Conservation (phyloP, 768 basidiomycete genomes). For the Leccinum ochraceum region DNA sequence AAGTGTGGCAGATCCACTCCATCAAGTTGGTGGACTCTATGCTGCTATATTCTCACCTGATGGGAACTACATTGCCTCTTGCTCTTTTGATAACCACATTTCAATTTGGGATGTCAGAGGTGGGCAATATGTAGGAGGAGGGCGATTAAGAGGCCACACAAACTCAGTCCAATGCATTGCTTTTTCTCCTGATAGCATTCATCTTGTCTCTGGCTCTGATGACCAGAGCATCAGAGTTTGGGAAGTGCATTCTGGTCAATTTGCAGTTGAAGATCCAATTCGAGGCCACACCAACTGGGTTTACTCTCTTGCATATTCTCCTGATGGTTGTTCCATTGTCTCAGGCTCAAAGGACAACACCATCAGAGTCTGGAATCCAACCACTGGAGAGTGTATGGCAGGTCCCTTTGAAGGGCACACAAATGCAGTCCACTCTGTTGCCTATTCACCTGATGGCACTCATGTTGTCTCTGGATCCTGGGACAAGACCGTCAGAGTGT, state of each 20-base stretch:
- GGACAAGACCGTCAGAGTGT: conserved; percentile 27
- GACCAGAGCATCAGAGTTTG: conserved; percentile 12
- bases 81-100: conserved; percentile 5
- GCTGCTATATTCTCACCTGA: conserved; percentile 22
- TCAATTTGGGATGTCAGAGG: conserved; percentile 10
- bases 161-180: background rate
- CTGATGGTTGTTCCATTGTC: conserved; percentile 27
- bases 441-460: conserved; percentile 24
- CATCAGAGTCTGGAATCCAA: conserved; percentile 27
- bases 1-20: background rate
- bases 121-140: background rate
- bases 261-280: conserved; percentile 1
- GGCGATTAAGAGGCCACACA: conserved; percentile 8
- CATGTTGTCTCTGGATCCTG: conserved; percentile 27
- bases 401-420: conserved; percentile 23
- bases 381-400: conserved; percentile 15
- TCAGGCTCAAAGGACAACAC: conserved; percentile 25
- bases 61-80: conserved; percentile 21
- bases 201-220: conserved; percentile 8
- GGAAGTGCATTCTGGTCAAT: conserved; percentile 16
- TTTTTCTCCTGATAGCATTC: conserved; percentile 20
- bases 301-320: conserved; percentile 24
- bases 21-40: background rate
- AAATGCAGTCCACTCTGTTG: conserved; percentile 18
- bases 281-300: conserved; percentile 8